Evolutionary conservation across 495 filamentous ascomycete species (phyloP).

Genomic region (Podospora conica): DNA sequence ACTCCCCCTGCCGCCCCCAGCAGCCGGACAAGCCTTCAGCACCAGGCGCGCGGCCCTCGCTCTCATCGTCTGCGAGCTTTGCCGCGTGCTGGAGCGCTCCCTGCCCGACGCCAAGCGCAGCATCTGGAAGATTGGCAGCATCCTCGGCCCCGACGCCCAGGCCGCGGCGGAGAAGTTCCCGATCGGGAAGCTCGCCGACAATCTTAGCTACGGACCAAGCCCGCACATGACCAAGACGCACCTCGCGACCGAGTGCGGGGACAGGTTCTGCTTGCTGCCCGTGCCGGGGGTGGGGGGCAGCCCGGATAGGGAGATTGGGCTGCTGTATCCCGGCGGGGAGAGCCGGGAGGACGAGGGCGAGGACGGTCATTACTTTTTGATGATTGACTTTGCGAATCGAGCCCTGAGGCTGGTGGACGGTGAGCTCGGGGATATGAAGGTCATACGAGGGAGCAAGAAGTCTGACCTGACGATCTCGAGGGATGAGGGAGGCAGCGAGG

Average conservation of each 20-base stretch:
- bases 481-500: not conserved
- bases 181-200: constrained; percentile 5
- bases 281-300: not conserved
- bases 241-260: constrained; percentile 6
- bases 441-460: constrained; percentile 1
- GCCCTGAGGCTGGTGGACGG: constrained; percentile 10
- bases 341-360: not conserved
- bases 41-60: not conserved
- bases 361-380: constrained; percentile 8
- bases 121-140: constrained; percentile 1
- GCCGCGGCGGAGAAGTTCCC: not conserved
- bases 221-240: not conserved
- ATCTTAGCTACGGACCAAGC: not conserved
- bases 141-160: constrained; percentile 7
- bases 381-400: constrained; percentile 14
- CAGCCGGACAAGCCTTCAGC: not conserved
- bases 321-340: constrained; percentile 7
- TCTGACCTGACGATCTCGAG: constrained; percentile 11
- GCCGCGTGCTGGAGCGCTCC: constrained; percentile 6
- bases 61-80: constrained; percentile 18
- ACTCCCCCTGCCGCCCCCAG: not conserved
- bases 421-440: constrained; percentile 4
- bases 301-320: constrained; percentile 10
- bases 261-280: constrained; percentile 8
- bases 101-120: not conserved